These are phyloP conservation scores for Durusdinium trenchii DNA, from an alignment of 73 alveolate genomes.

Conservation along the genomic window DNA sequence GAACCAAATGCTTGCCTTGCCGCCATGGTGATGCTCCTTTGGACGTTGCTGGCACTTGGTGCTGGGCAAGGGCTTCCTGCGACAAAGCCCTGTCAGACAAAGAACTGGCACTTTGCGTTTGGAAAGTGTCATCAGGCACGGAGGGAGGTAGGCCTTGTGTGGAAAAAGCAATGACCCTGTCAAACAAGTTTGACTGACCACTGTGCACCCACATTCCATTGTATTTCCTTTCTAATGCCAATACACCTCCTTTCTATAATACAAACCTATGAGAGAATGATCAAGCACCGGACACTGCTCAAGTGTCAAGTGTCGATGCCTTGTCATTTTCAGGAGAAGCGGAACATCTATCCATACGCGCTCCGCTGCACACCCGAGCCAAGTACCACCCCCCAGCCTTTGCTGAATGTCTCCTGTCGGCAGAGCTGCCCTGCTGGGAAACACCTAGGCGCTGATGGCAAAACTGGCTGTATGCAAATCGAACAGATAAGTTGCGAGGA, in stretches of 20 bases:
- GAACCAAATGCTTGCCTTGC: no score
- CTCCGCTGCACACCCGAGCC: slow-evolving; percentile 28
- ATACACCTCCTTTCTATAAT: not conserved
- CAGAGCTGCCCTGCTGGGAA: slow-evolving; percentile 69
- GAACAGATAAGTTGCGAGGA: not conserved
- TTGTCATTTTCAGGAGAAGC: not conserved
- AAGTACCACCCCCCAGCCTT: not conserved
- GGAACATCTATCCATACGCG: slow-evolving; percentile 47
- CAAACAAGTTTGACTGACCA: not conserved
- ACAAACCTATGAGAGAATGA: no score
- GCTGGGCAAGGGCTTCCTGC: not conserved
- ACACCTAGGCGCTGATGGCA: slow-evolving; percentile 12
- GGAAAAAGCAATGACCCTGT: no score
- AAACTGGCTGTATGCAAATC: not conserved
- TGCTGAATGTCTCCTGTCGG: slow-evolving; percentile 60
- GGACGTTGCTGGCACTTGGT: no score
- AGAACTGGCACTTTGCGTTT: slow-evolving; percentile 43
- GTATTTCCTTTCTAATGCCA: not conserved
- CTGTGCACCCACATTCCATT: not conserved
- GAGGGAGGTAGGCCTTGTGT: not conserved
- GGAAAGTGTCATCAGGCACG: slow-evolving; percentile 33
- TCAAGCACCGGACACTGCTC: not conserved
- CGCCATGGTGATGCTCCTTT: no score
- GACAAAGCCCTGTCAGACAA: not conserved
- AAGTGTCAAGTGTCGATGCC: not conserved